Evolutionary conservation across 805 yeast genomes (phyloP).

Genomic region (Alloascoidea africana): DNA sequence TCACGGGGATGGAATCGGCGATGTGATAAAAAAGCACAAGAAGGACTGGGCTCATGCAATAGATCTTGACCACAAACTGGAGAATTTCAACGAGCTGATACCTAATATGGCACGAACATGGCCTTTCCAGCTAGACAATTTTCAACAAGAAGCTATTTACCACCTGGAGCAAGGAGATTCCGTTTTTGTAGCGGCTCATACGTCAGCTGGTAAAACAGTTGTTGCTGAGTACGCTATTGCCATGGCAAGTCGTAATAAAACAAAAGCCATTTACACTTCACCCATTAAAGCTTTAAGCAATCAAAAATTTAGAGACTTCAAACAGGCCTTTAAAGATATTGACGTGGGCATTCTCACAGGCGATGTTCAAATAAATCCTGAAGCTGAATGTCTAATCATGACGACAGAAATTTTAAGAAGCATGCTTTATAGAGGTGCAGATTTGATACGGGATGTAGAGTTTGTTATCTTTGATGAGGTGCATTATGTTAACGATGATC

Average conservation of each 20-base stretch:
- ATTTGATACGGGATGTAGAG: slow-evolving; percentile 89
- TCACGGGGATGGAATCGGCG: background rate
- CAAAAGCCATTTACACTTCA: slow-evolving; percentile 90
- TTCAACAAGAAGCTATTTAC: slow-evolving; percentile 93
- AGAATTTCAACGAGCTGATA: slow-evolving; percentile 74
- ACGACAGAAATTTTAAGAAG: slow-evolving; percentile 92
- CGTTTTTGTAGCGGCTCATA: slow-evolving; percentile 96
- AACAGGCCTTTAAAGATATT: slow-evolving; percentile 58
- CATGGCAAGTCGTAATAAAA: slow-evolving; percentile 91
- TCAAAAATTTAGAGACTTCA: slow-evolving; percentile 82
- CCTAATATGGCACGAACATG: slow-evolving; percentile 89
- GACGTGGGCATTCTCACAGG: slow-evolving; percentile 95
- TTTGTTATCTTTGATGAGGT: slow-evolving; percentile 97
- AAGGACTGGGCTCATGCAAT: slow-evolving; percentile 93
- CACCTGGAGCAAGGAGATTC: slow-evolving; percentile 97
- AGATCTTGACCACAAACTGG: slow-evolving; percentile 68
- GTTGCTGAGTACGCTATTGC: slow-evolving; percentile 98
- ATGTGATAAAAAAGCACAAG: slow-evolving; percentile 15
- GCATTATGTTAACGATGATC: slow-evolving; percentile 92
- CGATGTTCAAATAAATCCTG: slow-evolving; percentile 95
- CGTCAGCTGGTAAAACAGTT: slow-evolving; percentile 97
- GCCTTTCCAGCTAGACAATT: slow-evolving; percentile 91
- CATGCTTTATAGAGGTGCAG: slow-evolving; percentile 95
- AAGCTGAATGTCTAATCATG: slow-evolving; percentile 92
- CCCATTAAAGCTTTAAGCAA: slow-evolving; percentile 87